phyloP scores from a whole-genome alignment of 805 yeast species.

The Vanderwaltozyma tropicalis region DNA sequence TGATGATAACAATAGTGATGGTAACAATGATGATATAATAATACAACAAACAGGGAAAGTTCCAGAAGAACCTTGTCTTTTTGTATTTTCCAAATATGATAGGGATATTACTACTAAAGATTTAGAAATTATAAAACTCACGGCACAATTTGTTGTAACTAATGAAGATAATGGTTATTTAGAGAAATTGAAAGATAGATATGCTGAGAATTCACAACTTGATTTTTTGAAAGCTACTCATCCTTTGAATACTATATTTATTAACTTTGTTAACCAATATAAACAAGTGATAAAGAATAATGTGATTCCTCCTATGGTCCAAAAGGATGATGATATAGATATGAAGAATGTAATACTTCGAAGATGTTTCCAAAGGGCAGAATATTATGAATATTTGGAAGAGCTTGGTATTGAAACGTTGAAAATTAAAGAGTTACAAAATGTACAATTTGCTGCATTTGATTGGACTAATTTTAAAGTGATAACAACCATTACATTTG shows the following conservation, averaged over 20 bases:
- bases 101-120: conserved; percentile 46
- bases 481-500: conserved; percentile 59
- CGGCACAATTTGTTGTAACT: conserved; percentile 59
- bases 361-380: conserved; percentile 46
- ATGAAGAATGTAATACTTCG: background rate
- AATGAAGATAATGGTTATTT: conserved; percentile 42
- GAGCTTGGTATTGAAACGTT: conserved; percentile 30
- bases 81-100: conserved; percentile 23
- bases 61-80: conserved; percentile 17
- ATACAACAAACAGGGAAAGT: background rate
- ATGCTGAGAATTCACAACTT: conserved; percentile 43
- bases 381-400: conserved; percentile 32
- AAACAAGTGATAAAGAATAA: conserved; percentile 14
- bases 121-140: conserved; percentile 54
- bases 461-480: conserved; percentile 82
- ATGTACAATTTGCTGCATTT: conserved; percentile 55
- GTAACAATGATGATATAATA: background rate
- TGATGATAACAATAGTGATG: background rate
- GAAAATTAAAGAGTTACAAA: conserved; percentile 28
- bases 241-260: conserved; percentile 46
- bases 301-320: background rate
- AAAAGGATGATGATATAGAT: background rate
- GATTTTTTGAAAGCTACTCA: conserved; percentile 55
- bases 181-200: conserved; percentile 29
- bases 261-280: conserved; percentile 48